These are phyloP conservation scores for Schizothecium vesticola DNA, from an alignment of 495 filamentous ascomycete genomes.

Conservation along the genomic window DNA sequence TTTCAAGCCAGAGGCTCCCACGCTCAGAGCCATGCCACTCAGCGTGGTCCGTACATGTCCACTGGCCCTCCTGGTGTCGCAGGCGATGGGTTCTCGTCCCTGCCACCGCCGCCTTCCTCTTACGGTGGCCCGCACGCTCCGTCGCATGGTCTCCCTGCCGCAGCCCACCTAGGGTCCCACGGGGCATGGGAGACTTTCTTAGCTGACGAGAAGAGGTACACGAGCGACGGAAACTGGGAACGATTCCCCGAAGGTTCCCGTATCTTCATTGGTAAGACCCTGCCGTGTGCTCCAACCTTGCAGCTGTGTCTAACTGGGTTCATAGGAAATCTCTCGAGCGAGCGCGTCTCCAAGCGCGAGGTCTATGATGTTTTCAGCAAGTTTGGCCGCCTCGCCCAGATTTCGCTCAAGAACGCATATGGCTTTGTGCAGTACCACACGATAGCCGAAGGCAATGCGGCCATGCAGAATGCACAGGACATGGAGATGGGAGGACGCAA, in stretches of 20 bases:
- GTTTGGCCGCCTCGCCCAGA: slow-evolving; percentile 85
- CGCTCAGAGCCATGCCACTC: slow-evolving; percentile 34
- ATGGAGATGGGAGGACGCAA: slow-evolving; percentile 72
- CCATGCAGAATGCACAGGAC: slow-evolving; percentile 73
- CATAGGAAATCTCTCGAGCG: slow-evolving; percentile 88
- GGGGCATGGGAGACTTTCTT: slow-evolving; percentile 80
- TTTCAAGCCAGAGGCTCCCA: slow-evolving; percentile 40
- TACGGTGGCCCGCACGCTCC: slow-evolving; percentile 33
- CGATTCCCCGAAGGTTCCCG: slow-evolving; percentile 80
- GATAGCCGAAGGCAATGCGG: slow-evolving; percentile 60
- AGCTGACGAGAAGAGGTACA: slow-evolving; percentile 58
- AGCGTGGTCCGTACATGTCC: slow-evolving; percentile 42
- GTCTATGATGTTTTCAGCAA: slow-evolving; percentile 83
- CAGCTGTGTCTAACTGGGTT: neutral
- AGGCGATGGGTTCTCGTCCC: slow-evolving; percentile 46
- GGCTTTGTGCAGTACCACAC: slow-evolving; percentile 95
- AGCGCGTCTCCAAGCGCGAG: slow-evolving; percentile 89
- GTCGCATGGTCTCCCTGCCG: slow-evolving; percentile 4
- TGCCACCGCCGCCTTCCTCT: slow-evolving; percentile 55
- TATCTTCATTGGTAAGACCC: slow-evolving; percentile 78
- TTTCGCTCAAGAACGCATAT: slow-evolving; percentile 95
- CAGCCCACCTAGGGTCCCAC: slow-evolving; percentile 32
- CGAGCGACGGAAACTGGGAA: slow-evolving; percentile 64
- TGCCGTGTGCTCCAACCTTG: neutral
- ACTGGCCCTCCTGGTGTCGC: slow-evolving; percentile 50